Conservation (phyloP, 441 rosid species). For the Brassica hybrid region DNA sequence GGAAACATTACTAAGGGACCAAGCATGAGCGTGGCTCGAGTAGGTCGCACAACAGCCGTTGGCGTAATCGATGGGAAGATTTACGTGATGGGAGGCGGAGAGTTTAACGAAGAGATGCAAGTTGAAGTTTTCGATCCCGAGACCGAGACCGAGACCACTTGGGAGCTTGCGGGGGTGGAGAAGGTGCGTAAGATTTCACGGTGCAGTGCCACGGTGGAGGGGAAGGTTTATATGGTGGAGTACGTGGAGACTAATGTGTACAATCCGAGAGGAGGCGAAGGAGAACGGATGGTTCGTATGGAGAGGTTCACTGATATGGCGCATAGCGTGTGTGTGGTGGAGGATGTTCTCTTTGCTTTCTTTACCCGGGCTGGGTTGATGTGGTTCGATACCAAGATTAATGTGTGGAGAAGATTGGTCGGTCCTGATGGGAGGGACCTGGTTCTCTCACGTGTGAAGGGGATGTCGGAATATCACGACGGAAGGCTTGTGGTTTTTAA, state of each 20-base stretch:
- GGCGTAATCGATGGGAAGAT: background rate
- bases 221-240: constrained; percentile 2
- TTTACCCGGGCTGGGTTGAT: background rate
- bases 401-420: background rate
- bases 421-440: background rate
- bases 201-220: background rate
- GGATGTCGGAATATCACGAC: constrained; percentile 22
- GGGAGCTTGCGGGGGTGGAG: background rate
- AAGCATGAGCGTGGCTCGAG: background rate
- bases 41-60: background rate
- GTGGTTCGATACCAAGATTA: background rate
- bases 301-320: background rate
- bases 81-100: background rate
- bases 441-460: background rate
- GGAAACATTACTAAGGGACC: background rate
- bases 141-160: background rate
- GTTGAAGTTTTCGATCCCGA: background rate
- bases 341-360: background rate
- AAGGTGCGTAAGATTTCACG: background rate
- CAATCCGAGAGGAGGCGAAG: background rate
- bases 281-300: background rate
- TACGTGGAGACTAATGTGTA: background rate
- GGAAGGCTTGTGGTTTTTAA: constrained; percentile 62
- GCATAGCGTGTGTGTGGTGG: background rate
- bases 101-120: background rate